Percentiles rank a stretch among this genome's conserved stretches.
Conservation (phyloP, 257 asterid species). For the Cruciata laevipes region DNA sequence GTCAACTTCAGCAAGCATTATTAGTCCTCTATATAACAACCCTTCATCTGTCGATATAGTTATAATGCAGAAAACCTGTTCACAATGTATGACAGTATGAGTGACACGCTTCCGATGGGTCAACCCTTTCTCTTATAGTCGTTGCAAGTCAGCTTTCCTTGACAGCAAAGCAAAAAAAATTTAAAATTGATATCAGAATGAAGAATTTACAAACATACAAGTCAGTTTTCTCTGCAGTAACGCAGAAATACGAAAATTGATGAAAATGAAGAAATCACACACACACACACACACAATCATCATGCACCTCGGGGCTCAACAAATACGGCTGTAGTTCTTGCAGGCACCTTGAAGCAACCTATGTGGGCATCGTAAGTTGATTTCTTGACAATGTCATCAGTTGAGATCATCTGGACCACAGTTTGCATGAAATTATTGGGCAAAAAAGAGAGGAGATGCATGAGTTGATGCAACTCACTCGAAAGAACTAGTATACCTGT, state of each 20-base stretch:
- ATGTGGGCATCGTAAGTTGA: slow-evolving; percentile 56
- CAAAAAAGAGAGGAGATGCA: neutral
- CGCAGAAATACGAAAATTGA: neutral
- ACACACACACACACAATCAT: neutral
- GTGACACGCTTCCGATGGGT: neutral
- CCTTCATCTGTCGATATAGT: neutral
- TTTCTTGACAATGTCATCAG: slow-evolving; percentile 52
- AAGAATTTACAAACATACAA: neutral
- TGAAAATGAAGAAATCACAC: neutral
- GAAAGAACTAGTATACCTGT: slow-evolving; percentile 41
- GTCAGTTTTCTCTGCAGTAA: neutral
- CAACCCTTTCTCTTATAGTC: neutral
- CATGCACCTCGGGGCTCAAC: slow-evolving; percentile 41
- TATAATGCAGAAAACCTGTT: neutral
- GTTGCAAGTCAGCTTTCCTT: neutral
- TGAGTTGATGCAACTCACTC: neutral
- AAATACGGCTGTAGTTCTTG: slow-evolving; percentile 71
- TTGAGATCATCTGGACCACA: slow-evolving; percentile 52
- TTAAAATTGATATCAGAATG: neutral
- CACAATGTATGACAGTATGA: neutral
- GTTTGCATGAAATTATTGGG: slow-evolving; percentile 5
- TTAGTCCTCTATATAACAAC: neutral
- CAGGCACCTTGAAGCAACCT: slow-evolving; percentile 65
- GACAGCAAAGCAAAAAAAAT: no score
- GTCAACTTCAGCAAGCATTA: neutral